Evolutionary conservation across 1,284 basidiomycete genomes (phyloP).

Genomic region (Puccinia triticina): DNA sequence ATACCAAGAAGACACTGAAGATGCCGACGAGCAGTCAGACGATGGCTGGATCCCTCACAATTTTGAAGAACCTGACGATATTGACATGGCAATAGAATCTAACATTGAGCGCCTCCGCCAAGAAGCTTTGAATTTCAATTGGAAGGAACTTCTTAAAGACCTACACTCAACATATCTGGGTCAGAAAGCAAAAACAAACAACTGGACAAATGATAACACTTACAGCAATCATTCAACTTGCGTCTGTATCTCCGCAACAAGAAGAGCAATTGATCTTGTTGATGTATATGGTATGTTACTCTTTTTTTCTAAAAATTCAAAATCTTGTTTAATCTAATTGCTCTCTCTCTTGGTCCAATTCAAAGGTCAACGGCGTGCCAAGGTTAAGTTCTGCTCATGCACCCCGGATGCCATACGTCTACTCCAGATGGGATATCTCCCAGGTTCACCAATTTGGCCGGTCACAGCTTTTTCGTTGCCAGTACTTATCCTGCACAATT

Average conservation of each 20-base stretch:
- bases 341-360: background rate
- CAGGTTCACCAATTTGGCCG: background rate
- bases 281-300: background rate
- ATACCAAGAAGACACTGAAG: too few species aligned
- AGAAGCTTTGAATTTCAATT: background rate
- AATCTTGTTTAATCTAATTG: background rate
- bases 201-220: background rate
- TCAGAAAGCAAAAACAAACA: background rate
- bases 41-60: too few species aligned
- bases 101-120: background rate
- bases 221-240: background rate
- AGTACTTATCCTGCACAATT: constrained; percentile 6
- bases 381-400: background rate
- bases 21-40: too few species aligned
- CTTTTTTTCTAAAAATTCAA: background rate
- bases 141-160: background rate
- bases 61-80: background rate
- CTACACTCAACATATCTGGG: background rate
- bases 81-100: background rate
- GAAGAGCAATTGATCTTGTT: too few species aligned
- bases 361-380: background rate
- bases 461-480: constrained; percentile 12
- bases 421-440: background rate
- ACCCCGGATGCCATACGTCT: background rate
- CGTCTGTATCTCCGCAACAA: too few species aligned